Evolutionary conservation across 116 monocot species (phyloP).

Genomic region (Iris pallida): DNA sequence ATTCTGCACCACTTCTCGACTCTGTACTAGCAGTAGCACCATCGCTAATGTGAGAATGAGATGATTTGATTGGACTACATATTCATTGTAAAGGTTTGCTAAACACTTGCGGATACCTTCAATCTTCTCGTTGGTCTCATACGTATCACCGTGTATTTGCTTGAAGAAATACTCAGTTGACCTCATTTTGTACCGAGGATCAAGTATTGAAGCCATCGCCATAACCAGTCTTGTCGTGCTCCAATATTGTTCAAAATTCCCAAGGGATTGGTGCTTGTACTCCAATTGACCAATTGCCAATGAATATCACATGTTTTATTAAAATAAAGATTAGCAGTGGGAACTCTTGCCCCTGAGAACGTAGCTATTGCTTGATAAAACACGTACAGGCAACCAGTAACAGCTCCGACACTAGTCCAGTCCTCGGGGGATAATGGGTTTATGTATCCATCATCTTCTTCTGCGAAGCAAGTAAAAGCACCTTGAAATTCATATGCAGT

Average conservation of each 20-base stretch:
- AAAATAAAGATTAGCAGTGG: slow-evolving; percentile 52
- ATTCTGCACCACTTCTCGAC: slow-evolving; percentile 16
- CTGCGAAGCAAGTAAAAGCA: slow-evolving; percentile 31
- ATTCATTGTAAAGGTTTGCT: slow-evolving; percentile 42
- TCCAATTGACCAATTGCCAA: slow-evolving; percentile 35
- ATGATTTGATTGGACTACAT: slow-evolving; percentile 30
- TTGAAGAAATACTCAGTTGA: slow-evolving; percentile 55
- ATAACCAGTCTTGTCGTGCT: slow-evolving; percentile 31
- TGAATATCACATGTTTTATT: slow-evolving; percentile 58
- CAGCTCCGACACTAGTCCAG: slow-evolving; percentile 43
- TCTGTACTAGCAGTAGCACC: slow-evolving; percentile 16
- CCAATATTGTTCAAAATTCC: slow-evolving; percentile 47
- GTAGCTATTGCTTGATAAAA: slow-evolving; percentile 44
- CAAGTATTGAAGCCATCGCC: slow-evolving; percentile 54
- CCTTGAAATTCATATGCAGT: slow-evolving; percentile 40
- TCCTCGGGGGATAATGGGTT: slow-evolving; percentile 22
- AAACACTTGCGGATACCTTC: slow-evolving; percentile 36
- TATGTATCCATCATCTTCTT: slow-evolving; percentile 24
- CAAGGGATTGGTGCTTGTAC: slow-evolving; percentile 28
- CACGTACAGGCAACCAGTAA: slow-evolving; percentile 33
- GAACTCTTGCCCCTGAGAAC: slow-evolving; percentile 32
- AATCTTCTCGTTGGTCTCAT: slow-evolving; percentile 28
- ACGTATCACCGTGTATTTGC: slow-evolving; percentile 28
- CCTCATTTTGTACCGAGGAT: slow-evolving; percentile 67
- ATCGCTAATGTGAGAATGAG: slow-evolving; percentile 18